Conservation (phyloP, 768 basidiomycete genomes). For the Phlebiopsis flavidoalba region DNA sequence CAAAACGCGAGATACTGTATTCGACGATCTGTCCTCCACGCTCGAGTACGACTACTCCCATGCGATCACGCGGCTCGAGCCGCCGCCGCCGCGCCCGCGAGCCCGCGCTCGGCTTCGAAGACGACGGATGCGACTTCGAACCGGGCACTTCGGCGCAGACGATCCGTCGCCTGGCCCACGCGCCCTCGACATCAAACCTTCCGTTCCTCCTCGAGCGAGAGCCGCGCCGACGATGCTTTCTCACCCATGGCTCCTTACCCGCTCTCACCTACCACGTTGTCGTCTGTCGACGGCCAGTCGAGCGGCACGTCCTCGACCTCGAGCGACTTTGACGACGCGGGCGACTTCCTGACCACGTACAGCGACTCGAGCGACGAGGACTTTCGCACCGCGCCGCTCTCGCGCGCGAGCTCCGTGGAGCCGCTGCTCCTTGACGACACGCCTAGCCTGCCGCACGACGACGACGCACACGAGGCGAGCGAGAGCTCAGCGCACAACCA, state of each 20-base stretch:
- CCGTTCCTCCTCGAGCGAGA: constrained; percentile 8
- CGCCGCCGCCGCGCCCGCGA: constrained; percentile 8
- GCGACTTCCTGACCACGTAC: constrained; percentile 9
- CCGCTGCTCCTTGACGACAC: background rate
- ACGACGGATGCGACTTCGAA: constrained; percentile 23
- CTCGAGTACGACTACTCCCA: constrained; percentile 23
- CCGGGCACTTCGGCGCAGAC: constrained; percentile 45
- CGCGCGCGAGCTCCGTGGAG: background rate
- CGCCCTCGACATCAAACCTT: background rate
- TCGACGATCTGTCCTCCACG: constrained; percentile 6
- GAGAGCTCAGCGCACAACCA: too few species aligned
- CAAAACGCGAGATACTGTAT: background rate
- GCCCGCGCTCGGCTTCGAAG: background rate
- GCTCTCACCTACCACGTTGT: constrained; percentile 1
- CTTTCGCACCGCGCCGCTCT: background rate
- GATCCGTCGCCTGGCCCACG: constrained; percentile 27
- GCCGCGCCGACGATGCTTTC: constrained; percentile 2
- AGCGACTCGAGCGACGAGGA: constrained; percentile 8
- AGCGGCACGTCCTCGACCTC: background rate
- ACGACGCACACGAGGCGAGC: background rate
- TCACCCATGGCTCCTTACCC: constrained; percentile 9
- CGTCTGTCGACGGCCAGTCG: background rate
- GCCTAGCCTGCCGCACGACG: background rate
- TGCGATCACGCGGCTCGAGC: constrained; percentile 14
- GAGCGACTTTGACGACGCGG: constrained; percentile 3